phyloP scores from a whole-genome alignment of 2,329 filamentous ascomycete species.

The Xylaria sp. region DNA sequence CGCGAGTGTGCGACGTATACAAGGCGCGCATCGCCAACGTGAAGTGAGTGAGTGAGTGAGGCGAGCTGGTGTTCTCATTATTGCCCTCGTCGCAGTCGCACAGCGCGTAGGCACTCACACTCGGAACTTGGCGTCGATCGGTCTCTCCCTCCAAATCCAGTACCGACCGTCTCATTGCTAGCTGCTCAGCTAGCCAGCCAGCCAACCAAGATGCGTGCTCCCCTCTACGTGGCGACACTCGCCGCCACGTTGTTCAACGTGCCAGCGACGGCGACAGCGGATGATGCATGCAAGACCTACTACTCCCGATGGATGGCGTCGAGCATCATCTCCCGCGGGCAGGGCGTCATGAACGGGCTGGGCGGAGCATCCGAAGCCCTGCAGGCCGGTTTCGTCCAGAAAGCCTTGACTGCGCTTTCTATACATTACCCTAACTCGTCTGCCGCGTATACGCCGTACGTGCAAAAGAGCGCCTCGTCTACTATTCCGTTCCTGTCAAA shows the following conservation, averaged over 20 bases:
- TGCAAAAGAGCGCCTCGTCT: constrained; percentile 45
- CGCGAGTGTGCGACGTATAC: constrained; percentile 17
- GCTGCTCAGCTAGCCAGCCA: neutral
- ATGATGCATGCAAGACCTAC: neutral
- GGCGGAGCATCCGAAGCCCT: constrained; percentile 48
- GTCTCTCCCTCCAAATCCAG: neutral
- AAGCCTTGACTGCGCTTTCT: constrained; percentile 46
- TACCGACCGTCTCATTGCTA: neutral
- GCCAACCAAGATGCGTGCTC: constrained; percentile 38
- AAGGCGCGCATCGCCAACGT: constrained; percentile 23
- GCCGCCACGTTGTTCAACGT: constrained; percentile 34
- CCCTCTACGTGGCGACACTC: constrained; percentile 31
- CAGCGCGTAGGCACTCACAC: neutral
- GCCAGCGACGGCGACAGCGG: constrained; percentile 21
- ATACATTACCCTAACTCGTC: constrained; percentile 41
- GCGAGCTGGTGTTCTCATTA: constrained; percentile 1
- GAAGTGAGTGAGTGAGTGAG: neutral
- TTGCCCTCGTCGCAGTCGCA: constrained; percentile 8
- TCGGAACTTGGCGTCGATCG: neutral
- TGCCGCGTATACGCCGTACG: constrained; percentile 39
- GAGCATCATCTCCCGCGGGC: constrained; percentile 50
- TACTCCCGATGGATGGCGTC: constrained; percentile 48
- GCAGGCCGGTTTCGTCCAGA: constrained; percentile 51
- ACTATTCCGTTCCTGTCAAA: constrained; percentile 45
- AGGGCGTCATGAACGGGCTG: constrained; percentile 49